Base-by-base conservation (phyloP, 1,284 basidiomycete species). In the Ustilago cynodontis region DNA sequence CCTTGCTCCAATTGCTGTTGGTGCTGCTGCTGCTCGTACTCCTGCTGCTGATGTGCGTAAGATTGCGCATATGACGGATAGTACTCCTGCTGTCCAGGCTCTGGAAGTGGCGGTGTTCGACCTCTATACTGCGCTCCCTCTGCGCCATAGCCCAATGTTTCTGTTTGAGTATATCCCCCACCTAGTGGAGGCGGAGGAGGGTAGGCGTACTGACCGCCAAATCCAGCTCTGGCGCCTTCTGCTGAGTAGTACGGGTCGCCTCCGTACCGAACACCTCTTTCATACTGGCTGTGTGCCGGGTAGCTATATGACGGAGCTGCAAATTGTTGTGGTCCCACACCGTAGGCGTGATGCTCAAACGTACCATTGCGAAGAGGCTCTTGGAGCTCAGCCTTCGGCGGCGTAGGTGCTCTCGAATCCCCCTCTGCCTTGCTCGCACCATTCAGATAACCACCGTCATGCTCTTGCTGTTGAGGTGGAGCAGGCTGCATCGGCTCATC, bases 401-500 rank as follows among this genome's bases (percentile, higher is more conserved):
- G 47, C 14, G 26, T 49, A 28, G 16, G 0, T 18, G 22, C n/a
- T 28, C 47, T 9, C 4, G 13, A 49, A 9, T 26, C 24, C 9
- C 13, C 24, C 24, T 49, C 24, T 6, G 26, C 6, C 11, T 28
- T 49, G 24, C 47, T 28, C 6, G 47, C 22, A 8, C 50, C 50
- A 29, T 52, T 52, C 50, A 18, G 50, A 29, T 33, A 52, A 28
- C 50, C 49, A 11, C 45, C 13, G 8, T 49, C 24, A 7, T 10
- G 6, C 24, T 13, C 24, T 28, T 26, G 47, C 22, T 49, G 24
- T 24, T 28, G 45, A n/a, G 14, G n/a, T 16, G 33, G 20, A 14
- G 52, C 47, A 22, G 47, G 16, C n/a, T 18, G 20, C 16, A 52
- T 49, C 37, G 11, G 20, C n/a, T 31, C 66, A 5, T 53, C 61